phyloP scores from a whole-genome alignment of 1,139 yeast genomes.

The Geotrichum phurueaensis region DNA sequence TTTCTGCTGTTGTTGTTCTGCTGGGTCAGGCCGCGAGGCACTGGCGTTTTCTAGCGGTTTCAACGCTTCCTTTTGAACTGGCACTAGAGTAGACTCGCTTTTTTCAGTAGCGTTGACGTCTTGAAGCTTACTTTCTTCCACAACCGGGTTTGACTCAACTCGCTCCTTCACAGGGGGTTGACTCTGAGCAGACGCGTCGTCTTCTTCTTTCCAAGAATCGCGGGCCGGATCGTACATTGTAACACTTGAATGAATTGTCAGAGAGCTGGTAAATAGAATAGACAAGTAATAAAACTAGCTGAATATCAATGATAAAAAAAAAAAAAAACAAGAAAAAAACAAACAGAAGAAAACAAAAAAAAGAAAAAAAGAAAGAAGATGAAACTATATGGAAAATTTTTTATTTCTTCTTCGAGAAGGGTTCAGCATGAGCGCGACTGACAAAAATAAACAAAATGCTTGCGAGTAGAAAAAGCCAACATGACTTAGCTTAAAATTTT shows the following conservation, averaged over 20 bases:
- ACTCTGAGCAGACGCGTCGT: slow-evolving; percentile 15
- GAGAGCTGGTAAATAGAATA: neutral
- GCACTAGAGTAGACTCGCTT: neutral
- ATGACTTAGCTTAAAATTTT: neutral
- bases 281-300: neutral
- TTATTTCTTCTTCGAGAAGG: neutral
- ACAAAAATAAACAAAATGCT: neutral
- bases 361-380: neutral
- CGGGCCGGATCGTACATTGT: slow-evolving; percentile 34
- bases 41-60: neutral
- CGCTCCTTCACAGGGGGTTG: neutral
- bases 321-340: neutral
- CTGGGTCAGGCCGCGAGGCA: neutral
- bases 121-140: neutral
- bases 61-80: neutral
- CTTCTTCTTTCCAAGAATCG: slow-evolving; percentile 29
- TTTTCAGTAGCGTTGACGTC: neutral
- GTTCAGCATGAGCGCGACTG: neutral
- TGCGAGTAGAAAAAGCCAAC: neutral
- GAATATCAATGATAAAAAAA: neutral
- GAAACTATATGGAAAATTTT: neutral
- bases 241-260: neutral
- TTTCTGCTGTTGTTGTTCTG: neutral
- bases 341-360: neutral
- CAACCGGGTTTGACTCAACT: neutral